Evolutionary conservation across 1,284 basidiomycete genomes (phyloP).

Genomic region (Golubevia sp.): DNA sequence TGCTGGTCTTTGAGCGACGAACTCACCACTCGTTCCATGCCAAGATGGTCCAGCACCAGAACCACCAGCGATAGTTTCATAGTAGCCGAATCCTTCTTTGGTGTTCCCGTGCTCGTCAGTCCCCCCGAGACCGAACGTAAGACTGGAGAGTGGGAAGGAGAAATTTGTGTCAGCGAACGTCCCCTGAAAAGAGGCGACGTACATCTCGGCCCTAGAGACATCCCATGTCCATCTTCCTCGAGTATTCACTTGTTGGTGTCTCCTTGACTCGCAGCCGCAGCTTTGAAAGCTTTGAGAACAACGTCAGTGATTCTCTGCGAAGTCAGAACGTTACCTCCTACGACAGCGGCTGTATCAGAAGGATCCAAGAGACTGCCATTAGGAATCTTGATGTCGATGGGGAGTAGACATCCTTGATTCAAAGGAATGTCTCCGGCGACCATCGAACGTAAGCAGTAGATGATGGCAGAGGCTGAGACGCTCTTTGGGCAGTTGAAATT

Average conservation of each 20-base stretch:
- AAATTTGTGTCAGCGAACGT: background rate
- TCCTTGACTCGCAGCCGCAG: slow-evolving; percentile 55
- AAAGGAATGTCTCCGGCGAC: slow-evolving; percentile 57
- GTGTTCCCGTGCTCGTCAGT: slow-evolving; percentile 51
- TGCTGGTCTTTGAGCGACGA: background rate
- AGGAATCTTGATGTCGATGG: slow-evolving; percentile 55
- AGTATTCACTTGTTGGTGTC: slow-evolving; percentile 50
- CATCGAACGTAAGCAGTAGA: slow-evolving; percentile 59
- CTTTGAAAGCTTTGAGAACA: slow-evolving; percentile 54
- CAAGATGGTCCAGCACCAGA: slow-evolving; percentile 55
- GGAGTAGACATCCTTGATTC: slow-evolving; percentile 60
- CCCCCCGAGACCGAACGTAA: slow-evolving; percentile 58
- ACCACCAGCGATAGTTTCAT: slow-evolving; percentile 61
- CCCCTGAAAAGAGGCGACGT: too few species aligned
- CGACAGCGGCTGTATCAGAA: slow-evolving; percentile 55
- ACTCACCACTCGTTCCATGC: slow-evolving; percentile 54
- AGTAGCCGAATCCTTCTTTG: slow-evolving; percentile 58
- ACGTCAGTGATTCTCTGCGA: slow-evolving; percentile 59
- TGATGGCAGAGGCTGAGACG: slow-evolving; percentile 53
- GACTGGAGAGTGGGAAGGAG: slow-evolving; percentile 2
- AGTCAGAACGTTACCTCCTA: slow-evolving; percentile 58
- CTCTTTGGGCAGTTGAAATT: slow-evolving; percentile 57
- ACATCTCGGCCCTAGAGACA: too few species aligned
- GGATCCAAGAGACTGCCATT: slow-evolving; percentile 53
- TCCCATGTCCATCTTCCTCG: too few species aligned